Conservation (phyloP, 2,329 filamentous ascomycete species). For the Colletotrichum kahawae region DNA sequence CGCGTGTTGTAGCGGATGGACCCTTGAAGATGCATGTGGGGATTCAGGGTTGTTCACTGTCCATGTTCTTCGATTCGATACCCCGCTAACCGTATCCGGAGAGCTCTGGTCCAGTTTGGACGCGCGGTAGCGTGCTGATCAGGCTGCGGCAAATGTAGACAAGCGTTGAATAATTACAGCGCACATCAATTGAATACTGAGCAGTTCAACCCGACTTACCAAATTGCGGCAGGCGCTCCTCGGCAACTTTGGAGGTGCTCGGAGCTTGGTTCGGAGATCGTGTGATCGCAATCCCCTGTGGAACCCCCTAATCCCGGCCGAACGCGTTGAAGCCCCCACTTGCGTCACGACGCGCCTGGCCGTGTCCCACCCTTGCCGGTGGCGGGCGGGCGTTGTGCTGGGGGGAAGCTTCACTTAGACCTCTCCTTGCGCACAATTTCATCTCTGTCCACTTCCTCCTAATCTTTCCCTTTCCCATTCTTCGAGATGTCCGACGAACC, state of each 20-base stretch:
- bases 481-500: conserved; percentile 44
- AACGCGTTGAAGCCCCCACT: conserved; percentile 12
- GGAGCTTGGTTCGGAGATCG: conserved; percentile 20
- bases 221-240: neutral
- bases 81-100: neutral
- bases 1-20: neutral
- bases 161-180: neutral
- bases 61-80: neutral
- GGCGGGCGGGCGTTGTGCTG: neutral
- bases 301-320: neutral
- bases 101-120: neutral
- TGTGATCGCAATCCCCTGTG: neutral
- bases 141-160: neutral
- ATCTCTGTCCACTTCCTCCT: neutral
- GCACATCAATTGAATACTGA: neutral
- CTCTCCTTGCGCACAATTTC: neutral
- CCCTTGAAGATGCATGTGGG: neutral
- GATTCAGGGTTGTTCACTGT: neutral
- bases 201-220: too few species aligned
- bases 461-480: neutral
- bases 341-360: conserved; percentile 14
- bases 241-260: neutral
- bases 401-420: conserved; percentile 2
- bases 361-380: conserved; percentile 6
- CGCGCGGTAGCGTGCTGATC: neutral